Evolutionary conservation across 73 alveolate genomes (phyloP).

Genomic region (Tetrahymena elliotti): DNA sequence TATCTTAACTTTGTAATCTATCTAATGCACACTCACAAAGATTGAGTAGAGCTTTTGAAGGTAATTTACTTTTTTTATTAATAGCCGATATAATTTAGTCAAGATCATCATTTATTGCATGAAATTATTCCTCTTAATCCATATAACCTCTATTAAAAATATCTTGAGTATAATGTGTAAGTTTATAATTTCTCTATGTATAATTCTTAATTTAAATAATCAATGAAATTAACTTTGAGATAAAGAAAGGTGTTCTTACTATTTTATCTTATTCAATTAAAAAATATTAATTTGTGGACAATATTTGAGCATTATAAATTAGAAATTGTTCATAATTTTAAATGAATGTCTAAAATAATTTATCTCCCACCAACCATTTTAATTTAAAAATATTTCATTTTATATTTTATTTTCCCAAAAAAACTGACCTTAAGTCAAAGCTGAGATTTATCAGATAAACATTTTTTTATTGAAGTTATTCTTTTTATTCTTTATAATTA

Average conservation of each 20-base stretch:
- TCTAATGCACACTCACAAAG: not conserved
- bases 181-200: not conserved
- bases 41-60: not conserved
- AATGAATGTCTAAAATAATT: too few relatives aligned
- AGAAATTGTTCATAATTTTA: too few relatives aligned
- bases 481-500: too few relatives aligned
- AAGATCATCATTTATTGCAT: not conserved
- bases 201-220: too few relatives aligned
- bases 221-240: not conserved
- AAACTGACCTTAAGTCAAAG: too few relatives aligned
- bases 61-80: not conserved
- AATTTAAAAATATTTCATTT: too few relatives aligned
- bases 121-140: not conserved
- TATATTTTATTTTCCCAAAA: too few relatives aligned
- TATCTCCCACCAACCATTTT: too few relatives aligned
- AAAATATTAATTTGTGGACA: not conserved
- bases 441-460: too few relatives aligned
- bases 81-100: not conserved
- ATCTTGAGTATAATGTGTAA: too few relatives aligned
- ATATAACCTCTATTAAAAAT: not conserved
- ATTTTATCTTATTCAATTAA: not conserved
- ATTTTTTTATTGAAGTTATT: too few relatives aligned
- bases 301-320: too few relatives aligned
- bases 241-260: not conserved
- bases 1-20: slow-evolving; percentile 47